Conservation (phyloP, 768 basidiomycete genomes). For the Termitomyces sp. region DNA sequence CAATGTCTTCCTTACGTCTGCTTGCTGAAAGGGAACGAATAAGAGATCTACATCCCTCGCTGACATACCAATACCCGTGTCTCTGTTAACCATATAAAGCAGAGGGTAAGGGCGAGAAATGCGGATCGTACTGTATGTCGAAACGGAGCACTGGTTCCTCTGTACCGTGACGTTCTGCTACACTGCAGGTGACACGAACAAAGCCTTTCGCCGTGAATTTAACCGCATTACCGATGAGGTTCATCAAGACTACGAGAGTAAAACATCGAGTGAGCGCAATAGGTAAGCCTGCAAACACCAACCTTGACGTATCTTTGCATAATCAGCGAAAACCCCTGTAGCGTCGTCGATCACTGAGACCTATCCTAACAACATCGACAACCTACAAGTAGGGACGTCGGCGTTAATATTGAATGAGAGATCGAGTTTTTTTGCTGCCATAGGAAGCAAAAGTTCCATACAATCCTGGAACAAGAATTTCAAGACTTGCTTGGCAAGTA, state of each 20-base stretch:
- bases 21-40: slow-evolving; percentile 74
- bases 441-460: slow-evolving; percentile 68
- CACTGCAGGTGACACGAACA: slow-evolving; percentile 52
- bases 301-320: slow-evolving; percentile 72
- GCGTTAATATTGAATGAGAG: slow-evolving; percentile 67
- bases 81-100: slow-evolving; percentile 29
- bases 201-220: slow-evolving; percentile 65
- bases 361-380: not conserved
- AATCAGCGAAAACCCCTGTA: slow-evolving; percentile 66
- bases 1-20: slow-evolving; percentile 37
- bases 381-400: slow-evolving; percentile 58
- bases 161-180: slow-evolving; percentile 37
- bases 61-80: slow-evolving; percentile 69
- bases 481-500: not conserved
- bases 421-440: slow-evolving; percentile 71
- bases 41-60: slow-evolving; percentile 59
- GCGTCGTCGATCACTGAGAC: not conserved
- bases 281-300: not conserved
- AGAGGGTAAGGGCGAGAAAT: not conserved
- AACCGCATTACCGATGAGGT: slow-evolving; percentile 71
- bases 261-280: not conserved
- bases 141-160: slow-evolving; percentile 55
- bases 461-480: slow-evolving; percentile 45
- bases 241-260: slow-evolving; percentile 56
- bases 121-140: slow-evolving; percentile 47